Conservation (phyloP, 495 filamentous ascomycete species). For the Daldinia vernicosa region DNA sequence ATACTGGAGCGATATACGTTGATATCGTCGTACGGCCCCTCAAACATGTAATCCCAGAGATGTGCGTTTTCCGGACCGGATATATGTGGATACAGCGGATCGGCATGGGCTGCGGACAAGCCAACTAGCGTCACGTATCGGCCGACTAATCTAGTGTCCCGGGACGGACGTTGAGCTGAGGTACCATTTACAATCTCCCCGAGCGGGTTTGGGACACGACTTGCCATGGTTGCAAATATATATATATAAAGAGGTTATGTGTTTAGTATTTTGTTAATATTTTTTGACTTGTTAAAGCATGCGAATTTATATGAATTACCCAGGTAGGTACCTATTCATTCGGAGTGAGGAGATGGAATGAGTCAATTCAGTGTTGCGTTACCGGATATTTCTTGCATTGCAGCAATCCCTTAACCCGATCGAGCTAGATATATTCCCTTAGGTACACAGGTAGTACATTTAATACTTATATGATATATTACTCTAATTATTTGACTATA, state of each 20-base stretch:
- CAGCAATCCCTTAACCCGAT: background rate
- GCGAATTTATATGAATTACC: background rate
- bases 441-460: too few species aligned
- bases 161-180: conserved; percentile 40
- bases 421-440: conserved; percentile 2
- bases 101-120: conserved; percentile 49
- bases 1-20: conserved; percentile 47
- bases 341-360: background rate
- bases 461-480: too few species aligned
- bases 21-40: conserved; percentile 52
- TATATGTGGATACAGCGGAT: conserved; percentile 52
- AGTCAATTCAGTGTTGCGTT: background rate
- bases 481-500: too few species aligned
- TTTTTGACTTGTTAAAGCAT: background rate
- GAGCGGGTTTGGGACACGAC: conserved; percentile 27
- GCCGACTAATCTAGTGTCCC: conserved; percentile 45
- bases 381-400: background rate
- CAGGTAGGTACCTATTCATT: background rate
- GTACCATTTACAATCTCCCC: conserved; percentile 39
- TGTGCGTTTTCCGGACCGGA: conserved; percentile 48
- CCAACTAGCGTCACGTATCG: conserved; percentile 53
- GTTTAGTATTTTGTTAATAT: background rate
- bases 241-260: background rate
- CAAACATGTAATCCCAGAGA: conserved; percentile 60
- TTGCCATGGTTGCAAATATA: conserved; percentile 13